Evolutionary conservation across 768 basidiomycete species (phyloP).

Genomic region (Boletus pseudo-olivaceus): DNA sequence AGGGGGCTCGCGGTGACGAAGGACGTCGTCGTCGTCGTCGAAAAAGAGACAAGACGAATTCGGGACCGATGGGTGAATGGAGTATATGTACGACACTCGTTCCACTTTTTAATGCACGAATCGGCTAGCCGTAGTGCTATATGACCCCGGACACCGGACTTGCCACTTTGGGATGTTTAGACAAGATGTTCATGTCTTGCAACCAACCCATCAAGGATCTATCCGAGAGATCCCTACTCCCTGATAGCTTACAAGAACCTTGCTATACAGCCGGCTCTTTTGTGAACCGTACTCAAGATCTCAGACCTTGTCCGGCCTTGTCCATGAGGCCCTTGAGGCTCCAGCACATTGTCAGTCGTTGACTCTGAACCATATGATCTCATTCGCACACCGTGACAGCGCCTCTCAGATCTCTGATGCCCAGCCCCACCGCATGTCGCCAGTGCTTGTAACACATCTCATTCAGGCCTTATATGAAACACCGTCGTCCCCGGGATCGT

Average conservation of each 20-base stretch:
- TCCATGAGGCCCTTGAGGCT: not conserved
- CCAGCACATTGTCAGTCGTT: not conserved
- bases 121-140: slow-evolving; percentile 17
- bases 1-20: not conserved
- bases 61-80: not conserved
- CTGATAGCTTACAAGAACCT: not conserved
- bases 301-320: not conserved
- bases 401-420: not conserved
- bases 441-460: not conserved
- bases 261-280: too few species aligned
- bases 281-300: not conserved
- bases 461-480: not conserved
- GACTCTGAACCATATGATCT: not conserved
- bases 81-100: slow-evolving; percentile 17
- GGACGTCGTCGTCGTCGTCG: not conserved
- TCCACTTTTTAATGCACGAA: slow-evolving; percentile 28
- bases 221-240: not conserved
- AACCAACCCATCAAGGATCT: not conserved
- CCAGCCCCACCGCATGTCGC: not conserved
- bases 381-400: not conserved
- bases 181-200: not conserved
- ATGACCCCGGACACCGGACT: slow-evolving; percentile 26
- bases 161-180: not conserved
- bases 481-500: not conserved
- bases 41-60: not conserved